Conservation (phyloP, 164 flowering plant genomes). For the Amborella trichopoda region DNA sequence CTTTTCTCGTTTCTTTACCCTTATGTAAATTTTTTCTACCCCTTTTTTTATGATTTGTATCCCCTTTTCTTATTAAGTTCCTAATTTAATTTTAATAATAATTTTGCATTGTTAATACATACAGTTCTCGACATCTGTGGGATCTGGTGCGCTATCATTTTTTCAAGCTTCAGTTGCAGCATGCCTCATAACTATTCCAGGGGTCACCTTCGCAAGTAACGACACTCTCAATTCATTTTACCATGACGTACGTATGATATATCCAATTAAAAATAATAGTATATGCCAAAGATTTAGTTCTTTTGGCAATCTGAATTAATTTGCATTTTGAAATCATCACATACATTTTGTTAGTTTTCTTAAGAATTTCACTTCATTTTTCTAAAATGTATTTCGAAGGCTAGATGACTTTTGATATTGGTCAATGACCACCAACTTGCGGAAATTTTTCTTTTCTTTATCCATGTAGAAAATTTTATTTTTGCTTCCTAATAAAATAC, state of each 20-base stretch:
- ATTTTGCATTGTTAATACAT: neutral
- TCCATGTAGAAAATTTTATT: too few relatives aligned
- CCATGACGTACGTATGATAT: conserved; percentile 20
- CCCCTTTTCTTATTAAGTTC: neutral
- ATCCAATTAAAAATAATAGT: neutral
- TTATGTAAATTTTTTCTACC: neutral
- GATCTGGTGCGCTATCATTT: conserved; percentile 17
- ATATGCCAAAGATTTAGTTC: too few relatives aligned
- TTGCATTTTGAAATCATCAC: too few relatives aligned
- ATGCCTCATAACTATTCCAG: conserved; percentile 14
- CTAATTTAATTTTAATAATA: neutral
- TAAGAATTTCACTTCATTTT: neutral
- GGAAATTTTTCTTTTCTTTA: too few relatives aligned
- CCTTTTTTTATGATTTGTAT: neutral
- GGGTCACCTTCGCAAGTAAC: conserved; percentile 12
- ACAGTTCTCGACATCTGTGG: conserved; percentile 20
- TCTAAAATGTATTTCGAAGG: too few relatives aligned
- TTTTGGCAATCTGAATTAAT: too few relatives aligned
- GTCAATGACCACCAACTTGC: too few relatives aligned
- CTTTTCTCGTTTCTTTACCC: neutral
- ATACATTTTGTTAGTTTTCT: neutral
- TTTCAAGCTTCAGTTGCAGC: conserved; percentile 13
- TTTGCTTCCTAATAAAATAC: too few relatives aligned
- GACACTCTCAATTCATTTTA: conserved; percentile 12
- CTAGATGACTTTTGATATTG: too few relatives aligned